Evolutionary conservation across 371 early-diverging fungal species (phyloP), one percentile per base, ranked within the genome.

Genomic region (Mortierella sp.): DNA sequence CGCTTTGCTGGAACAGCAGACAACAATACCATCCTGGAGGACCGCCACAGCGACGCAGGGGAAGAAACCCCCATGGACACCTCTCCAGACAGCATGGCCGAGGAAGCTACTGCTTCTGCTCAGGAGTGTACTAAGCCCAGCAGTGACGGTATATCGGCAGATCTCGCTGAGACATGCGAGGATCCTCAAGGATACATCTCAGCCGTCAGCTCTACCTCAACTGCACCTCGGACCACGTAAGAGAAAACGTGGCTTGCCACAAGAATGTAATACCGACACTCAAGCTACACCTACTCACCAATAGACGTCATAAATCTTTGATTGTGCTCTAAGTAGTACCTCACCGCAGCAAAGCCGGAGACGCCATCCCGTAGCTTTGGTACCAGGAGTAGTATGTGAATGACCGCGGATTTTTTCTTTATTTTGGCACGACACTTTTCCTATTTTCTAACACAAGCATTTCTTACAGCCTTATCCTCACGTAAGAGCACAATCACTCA

Each of bases 401-500:
- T 42, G 9, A 53, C 19, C 15, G 17, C 30, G 2, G 8, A 7
- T 12, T 27, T 21, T 51, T 24, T 5, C 49, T 31, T 12, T 43
- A 15, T 46, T 21, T 14, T n/a, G 17, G 15, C 26, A 7, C 15
- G 14, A 24, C 17, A 11, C 27, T 50, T 26, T 23, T 8, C 14
- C 11, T 39, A 19, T 51, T 15, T 46, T n/a, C n/a, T n/a, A n/a
- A n/a, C n/a, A n/a, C n/a, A n/a, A n/a, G 23, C 9, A 19, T 56
- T 34, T 42, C 23, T 19, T 2, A 14, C 57, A 73, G 73, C 73
- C 73, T 14, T 73, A 73, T 50, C 73, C 73, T 0, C 68, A 68
- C 27, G 68, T 67, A 27, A 37, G 73, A 14, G 67, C 73, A 1
- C 68, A 73, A 11, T 62, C 73, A 9, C 63, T 73, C 8, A 65